Base-by-base conservation (phyloP, 2,329 filamentous ascomycete genomes). In the Aschersonia sp. region DNA sequence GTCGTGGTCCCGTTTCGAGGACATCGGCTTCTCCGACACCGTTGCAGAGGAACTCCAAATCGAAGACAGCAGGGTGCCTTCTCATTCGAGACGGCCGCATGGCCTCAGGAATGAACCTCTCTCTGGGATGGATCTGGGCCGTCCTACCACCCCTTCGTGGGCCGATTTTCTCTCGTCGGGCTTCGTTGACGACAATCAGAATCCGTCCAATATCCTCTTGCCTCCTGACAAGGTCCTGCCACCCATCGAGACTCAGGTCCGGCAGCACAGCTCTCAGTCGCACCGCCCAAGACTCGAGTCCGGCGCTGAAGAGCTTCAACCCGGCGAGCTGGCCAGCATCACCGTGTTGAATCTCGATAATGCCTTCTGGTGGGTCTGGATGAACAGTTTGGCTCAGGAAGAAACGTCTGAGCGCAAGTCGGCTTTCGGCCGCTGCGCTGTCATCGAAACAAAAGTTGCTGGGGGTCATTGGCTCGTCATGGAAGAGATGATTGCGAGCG, bases 331-430 rank as follows among this genome's bases (percentile, higher is more conserved):
- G 49, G 92, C 92, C 32, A 97, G 88, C 60, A 95, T 98, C 59
- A 84, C 78, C 30, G 76, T 76, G 39, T 77, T 97, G 49, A 83
- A 92, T 52, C 72, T 98, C 5, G 92, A 98, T 56, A 90, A 97
- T 62, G 84, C 88, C 1, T 98, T 98, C 64, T 98, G 92, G 92
- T 97, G 92, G 90, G 92, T 97, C 4, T 98, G 92, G 92, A 97
- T 98, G 74, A 94, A 81, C 56, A 97, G 90, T 71, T 69, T 98
- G 58, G 88, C 90, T 1, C 84, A 81, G 1, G 92, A 98, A 58
- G 92, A 98, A 66, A 85, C 89, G 0, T 66, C 80, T 0, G 76
- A 83, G 44, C 80, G 92, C 51, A 98, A 98, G 62, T 83, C 89
- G 5, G 87, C 89, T 0, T 98, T 98, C 62, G 92, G 92, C 39